Percentiles rank a stretch among this genome's conserved stretches.
phyloP scores from a whole-genome alignment of 2,329 filamentous ascomycete species.

The Calonectria crousiana region DNA sequence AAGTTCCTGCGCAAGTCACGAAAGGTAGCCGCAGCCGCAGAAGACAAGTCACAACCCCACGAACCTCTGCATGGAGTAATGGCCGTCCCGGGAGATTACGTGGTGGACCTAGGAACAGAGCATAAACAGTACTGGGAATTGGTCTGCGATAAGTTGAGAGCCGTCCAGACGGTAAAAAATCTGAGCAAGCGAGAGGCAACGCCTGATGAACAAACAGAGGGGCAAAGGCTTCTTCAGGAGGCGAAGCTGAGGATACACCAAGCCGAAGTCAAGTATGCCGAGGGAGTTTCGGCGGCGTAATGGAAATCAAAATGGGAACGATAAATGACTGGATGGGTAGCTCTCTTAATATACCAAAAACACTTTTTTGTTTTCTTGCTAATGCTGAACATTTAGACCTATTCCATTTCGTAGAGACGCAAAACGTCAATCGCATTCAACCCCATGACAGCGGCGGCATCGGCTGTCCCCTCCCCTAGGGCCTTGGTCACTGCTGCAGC shows the following conservation, averaged over 20 bases:
- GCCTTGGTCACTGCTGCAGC: constrained; percentile 65
- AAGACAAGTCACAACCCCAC: constrained; percentile 31
- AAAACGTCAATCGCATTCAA: constrained; percentile 69
- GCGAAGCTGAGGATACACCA: constrained; percentile 52
- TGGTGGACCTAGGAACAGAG: constrained; percentile 45
- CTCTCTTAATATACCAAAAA: constrained; percentile 31
- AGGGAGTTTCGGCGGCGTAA: constrained; percentile 39
- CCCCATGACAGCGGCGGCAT: constrained; percentile 68
- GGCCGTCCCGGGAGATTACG: constrained; percentile 52
- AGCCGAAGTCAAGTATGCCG: constrained; percentile 52
- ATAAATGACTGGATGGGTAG: constrained; percentile 34
- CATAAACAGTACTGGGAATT: constrained; percentile 55
- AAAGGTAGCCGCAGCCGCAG: constrained; percentile 47
- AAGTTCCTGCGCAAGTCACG: constrained; percentile 51
- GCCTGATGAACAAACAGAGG: constrained; percentile 44
- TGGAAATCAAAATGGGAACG: constrained; percentile 7
- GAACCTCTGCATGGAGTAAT: constrained; percentile 51
- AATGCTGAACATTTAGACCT: constrained; percentile 35
- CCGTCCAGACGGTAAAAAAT: constrained; percentile 52
- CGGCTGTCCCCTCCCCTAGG: constrained; percentile 58
- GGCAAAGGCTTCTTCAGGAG: constrained; percentile 45
- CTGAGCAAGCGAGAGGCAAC: constrained; percentile 43
- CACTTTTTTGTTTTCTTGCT: constrained; percentile 33
- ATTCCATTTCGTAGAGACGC: constrained; percentile 43
- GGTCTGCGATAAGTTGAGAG: constrained; percentile 56